These are phyloP conservation scores for Trichoderma atroviride DNA, from an alignment of 2,329 filamentous ascomycete species.

Conservation along the genomic window DNA sequence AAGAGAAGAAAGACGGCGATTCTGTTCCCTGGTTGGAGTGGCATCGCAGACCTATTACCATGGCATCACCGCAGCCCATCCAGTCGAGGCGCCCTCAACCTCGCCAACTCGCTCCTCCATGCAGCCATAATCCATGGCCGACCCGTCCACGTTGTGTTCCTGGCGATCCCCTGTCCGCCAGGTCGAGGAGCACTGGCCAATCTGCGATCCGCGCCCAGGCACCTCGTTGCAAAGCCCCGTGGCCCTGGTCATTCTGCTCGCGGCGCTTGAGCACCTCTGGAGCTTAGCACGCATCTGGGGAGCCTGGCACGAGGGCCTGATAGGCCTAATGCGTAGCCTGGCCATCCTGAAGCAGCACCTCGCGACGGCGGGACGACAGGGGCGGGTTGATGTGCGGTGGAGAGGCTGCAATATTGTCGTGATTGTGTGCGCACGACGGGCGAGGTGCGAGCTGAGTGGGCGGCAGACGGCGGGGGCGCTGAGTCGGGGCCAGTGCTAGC, in stretches of 20 bases:
- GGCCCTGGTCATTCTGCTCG: neutral
- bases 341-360: conserved; percentile 6
- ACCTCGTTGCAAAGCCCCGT: neutral
- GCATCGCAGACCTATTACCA: conserved; percentile 20
- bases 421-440: neutral
- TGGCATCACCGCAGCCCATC: neutral
- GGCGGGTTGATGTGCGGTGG: conserved; percentile 20
- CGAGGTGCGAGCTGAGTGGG: neutral
- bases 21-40: neutral
- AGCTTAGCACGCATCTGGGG: conserved; percentile 15
- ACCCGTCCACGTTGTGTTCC: conserved; percentile 25
- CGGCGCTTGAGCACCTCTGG: conserved; percentile 3
- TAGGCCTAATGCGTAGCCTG: neutral
- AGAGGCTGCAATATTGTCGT: conserved; percentile 26
- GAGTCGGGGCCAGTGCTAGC: neutral
- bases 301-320: neutral
- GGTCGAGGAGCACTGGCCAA: conserved; percentile 16
- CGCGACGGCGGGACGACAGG: neutral
- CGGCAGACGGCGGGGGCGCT: neutral
- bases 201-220: conserved; percentile 1
- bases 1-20: neutral
- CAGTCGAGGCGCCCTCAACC: neutral
- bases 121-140: neutral
- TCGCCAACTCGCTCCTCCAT: neutral
- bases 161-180: conserved; percentile 19